Percentiles rank a stretch among this genome's conserved stretches.
Evolutionary conservation across 2,329 filamentous ascomycete species (phyloP).

Genomic region (Furcasterigmium sp.): DNA sequence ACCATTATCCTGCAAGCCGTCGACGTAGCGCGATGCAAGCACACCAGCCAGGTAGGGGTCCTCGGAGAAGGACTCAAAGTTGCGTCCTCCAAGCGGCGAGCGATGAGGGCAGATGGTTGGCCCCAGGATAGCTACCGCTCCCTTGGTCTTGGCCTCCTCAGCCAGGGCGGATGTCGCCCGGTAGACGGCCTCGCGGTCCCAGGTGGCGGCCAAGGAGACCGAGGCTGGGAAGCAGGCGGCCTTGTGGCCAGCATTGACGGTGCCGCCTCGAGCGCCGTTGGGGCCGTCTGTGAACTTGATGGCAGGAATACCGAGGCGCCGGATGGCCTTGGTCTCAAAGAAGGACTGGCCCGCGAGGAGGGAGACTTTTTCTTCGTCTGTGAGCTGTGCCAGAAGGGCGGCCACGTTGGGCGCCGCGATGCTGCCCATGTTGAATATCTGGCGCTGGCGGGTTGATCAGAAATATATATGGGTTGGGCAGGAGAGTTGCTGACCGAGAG

Average conservation of each 20-base stretch:
- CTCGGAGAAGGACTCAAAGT: slow-evolving; percentile 42
- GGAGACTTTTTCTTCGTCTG: too few relatives aligned
- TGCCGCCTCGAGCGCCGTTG: background rate
- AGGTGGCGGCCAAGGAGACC: background rate
- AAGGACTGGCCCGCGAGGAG: too few relatives aligned
- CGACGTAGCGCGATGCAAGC: slow-evolving; percentile 35
- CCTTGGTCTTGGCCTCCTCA: slow-evolving; percentile 51
- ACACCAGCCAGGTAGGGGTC: slow-evolving; percentile 40
- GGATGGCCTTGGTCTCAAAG: too few relatives aligned
- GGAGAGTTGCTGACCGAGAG: too few relatives aligned
- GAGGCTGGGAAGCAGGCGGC: background rate
- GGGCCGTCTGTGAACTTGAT: background rate
- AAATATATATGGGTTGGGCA: too few relatives aligned
- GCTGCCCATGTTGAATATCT: too few relatives aligned
- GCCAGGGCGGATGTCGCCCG: slow-evolving; percentile 38
- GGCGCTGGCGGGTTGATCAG: too few relatives aligned
- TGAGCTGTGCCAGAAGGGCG: too few relatives aligned
- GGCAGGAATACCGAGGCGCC: too few relatives aligned
- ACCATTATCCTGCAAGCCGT: slow-evolving; percentile 29
- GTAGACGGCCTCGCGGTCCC: background rate
- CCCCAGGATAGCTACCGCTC: slow-evolving; percentile 65
- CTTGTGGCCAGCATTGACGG: background rate
- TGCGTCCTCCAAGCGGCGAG: slow-evolving; percentile 40
- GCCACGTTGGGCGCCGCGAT: too few relatives aligned
- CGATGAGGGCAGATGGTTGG: slow-evolving; percentile 51